Evolutionary conservation across 805 yeast species (phyloP).

Genomic region (Candida ficus): DNA sequence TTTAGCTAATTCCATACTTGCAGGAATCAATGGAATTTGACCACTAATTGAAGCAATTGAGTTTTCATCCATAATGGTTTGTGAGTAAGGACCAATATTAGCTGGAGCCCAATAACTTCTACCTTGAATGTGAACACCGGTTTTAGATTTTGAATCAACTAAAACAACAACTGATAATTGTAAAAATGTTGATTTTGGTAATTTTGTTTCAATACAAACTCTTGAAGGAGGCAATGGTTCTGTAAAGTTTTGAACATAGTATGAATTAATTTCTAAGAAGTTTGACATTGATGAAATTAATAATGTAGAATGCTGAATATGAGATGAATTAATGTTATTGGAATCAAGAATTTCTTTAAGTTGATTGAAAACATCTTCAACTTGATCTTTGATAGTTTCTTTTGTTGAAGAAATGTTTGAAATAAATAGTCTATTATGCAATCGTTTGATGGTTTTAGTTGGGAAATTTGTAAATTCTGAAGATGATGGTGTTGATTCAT

Average conservation of each 20-base stretch:
- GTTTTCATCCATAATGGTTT: constrained; percentile 50
- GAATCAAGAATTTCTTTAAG: constrained; percentile 31
- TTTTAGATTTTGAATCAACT: constrained; percentile 32
- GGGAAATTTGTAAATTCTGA: background rate
- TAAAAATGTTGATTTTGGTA: constrained; percentile 34
- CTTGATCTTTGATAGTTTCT: constrained; percentile 37
- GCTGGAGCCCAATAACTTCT: constrained; percentile 98
- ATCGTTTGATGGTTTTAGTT: constrained; percentile 9
- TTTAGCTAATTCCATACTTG: constrained; percentile 48
- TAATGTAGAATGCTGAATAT: constrained; percentile 57
- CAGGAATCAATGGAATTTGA: constrained; percentile 82
- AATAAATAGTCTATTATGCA: constrained; percentile 33
- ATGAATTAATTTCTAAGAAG: constrained; percentile 56
- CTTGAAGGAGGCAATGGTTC: constrained; percentile 81
- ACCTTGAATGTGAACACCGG: constrained; percentile 87
- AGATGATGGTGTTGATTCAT: background rate
- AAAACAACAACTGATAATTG: constrained; percentile 60
- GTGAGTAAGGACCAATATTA: constrained; percentile 97
- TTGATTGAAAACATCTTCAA: constrained; percentile 42
- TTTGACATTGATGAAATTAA: constrained; percentile 58
- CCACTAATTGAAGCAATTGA: constrained; percentile 72
- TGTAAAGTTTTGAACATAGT: constrained; percentile 53
- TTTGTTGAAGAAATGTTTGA: constrained; percentile 35
- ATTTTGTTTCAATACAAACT: constrained; percentile 65
- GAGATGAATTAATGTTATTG: constrained; percentile 32